These are phyloP conservation scores for Thecaphora thlaspeos DNA, from an alignment of 1,284 basidiomycete species.

Conservation along the genomic window DNA sequence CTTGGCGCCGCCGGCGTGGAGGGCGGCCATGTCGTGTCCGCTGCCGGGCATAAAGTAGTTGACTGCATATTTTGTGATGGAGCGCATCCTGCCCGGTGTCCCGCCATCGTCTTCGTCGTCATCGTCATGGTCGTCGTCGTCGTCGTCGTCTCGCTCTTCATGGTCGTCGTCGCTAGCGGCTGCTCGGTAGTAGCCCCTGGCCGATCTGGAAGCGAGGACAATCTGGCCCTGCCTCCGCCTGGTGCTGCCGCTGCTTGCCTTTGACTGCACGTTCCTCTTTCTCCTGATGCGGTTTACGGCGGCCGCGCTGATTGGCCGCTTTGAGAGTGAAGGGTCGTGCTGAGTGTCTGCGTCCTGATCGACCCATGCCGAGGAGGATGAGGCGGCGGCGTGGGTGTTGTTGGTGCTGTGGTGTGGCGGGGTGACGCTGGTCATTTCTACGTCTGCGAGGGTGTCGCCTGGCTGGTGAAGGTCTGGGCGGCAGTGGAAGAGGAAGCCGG, in stretches of 20 bases:
- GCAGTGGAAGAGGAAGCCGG: constrained; percentile 2
- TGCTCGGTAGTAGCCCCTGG: not conserved
- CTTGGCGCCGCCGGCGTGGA: not conserved
- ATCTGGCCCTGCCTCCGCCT: not conserved
- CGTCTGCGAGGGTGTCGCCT: constrained; percentile 22
- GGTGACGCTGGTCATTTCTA: constrained; percentile 39
- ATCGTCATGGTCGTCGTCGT: constrained; percentile 10
- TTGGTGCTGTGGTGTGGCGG: no score
- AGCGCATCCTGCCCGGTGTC: constrained; percentile 21
- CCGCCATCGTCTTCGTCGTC: constrained; percentile 1
- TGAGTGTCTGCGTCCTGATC: constrained; percentile 6
- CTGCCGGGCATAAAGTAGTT: constrained; percentile 32
- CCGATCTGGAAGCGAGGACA: not conserved
- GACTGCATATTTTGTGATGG: constrained; percentile 37
- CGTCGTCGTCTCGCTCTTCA: constrained; percentile 5
- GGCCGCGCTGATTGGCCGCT: constrained; percentile 1
- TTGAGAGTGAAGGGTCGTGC: not conserved
- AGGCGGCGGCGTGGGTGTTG: constrained; percentile 21
- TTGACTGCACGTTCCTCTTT: constrained; percentile 25
- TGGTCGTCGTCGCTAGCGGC: constrained; percentile 4
- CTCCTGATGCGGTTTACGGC: constrained; percentile 9
- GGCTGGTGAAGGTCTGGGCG: not conserved
- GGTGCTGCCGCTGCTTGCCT: not conserved
- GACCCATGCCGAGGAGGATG: constrained; percentile 10
- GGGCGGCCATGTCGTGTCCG: not conserved